A percentile compares a stretch with the other conserved stretches of the same genome.
These are phyloP conservation scores for Pseudogymnoascus pannorum DNA, from an alignment of 2,329 filamentous ascomycete species.

Conservation along the genomic window DNA sequence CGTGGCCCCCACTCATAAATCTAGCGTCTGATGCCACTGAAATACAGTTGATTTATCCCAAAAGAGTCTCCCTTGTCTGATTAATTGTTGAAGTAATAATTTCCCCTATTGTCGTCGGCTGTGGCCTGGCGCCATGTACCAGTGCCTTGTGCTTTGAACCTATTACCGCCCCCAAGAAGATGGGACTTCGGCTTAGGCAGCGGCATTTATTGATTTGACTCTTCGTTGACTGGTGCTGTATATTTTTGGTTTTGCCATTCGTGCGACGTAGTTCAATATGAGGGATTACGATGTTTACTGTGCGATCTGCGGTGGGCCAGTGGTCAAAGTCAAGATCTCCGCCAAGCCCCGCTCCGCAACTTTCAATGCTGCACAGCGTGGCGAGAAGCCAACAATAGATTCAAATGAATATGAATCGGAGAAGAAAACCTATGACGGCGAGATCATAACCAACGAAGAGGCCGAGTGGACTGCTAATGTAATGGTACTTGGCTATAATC, in stretches of 20 bases:
- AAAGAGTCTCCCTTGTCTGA: too few species aligned
- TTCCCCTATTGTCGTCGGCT: too few species aligned
- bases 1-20: too few species aligned
- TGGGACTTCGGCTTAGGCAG: not conserved
- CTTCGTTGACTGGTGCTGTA: too few species aligned
- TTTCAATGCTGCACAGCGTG: too few species aligned
- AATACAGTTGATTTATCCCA: too few species aligned
- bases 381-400: too few species aligned
- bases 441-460: not conserved
- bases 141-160: not conserved
- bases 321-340: not conserved
- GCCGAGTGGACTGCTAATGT: not conserved
- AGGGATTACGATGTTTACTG: not conserved
- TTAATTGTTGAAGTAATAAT: not conserved
- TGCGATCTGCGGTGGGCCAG: not conserved
- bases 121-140: not conserved
- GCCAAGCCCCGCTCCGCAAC: not conserved
- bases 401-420: too few species aligned
- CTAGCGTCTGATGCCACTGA: too few species aligned
- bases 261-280: not conserved
- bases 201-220: not conserved
- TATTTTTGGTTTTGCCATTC: not conserved
- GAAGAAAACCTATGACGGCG: not conserved
- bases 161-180: too few species aligned
- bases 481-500: not conserved